phyloP scores from a whole-genome alignment of 495 filamentous ascomycete genomes.

The Lepidopterella palustris region DNA sequence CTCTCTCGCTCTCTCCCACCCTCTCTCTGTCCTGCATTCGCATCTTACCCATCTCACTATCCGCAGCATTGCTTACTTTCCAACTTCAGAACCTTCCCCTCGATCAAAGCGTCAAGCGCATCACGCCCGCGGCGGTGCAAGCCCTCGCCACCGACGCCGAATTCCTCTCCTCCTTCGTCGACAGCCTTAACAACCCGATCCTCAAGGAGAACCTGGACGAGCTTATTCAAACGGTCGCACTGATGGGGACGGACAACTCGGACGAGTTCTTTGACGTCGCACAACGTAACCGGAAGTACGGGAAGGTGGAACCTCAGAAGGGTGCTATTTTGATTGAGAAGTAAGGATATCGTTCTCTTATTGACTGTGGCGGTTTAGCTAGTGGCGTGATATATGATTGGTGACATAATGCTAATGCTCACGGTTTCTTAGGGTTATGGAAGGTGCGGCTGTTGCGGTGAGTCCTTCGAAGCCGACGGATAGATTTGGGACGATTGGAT shows the following conservation, averaged over 20 bases:
- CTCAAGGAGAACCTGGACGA: slow-evolving; percentile 84
- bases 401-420: not conserved
- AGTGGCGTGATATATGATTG: not conserved
- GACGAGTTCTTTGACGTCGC: slow-evolving; percentile 89
- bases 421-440: slow-evolving; percentile 2
- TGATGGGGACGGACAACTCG: slow-evolving; percentile 75
- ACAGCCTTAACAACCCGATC: slow-evolving; percentile 69
- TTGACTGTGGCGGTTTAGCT: not conserved
- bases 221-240: slow-evolving; percentile 77
- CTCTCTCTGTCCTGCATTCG: not conserved
- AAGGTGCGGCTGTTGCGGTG: slow-evolving; percentile 17
- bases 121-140: slow-evolving; percentile 78
- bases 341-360: slow-evolving; percentile 25
- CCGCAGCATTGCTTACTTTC: slow-evolving; percentile 6
- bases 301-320: slow-evolving; percentile 81
- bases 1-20: slow-evolving; percentile 16
- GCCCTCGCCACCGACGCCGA: slow-evolving; percentile 76
- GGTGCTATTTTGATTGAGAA: slow-evolving; percentile 85
- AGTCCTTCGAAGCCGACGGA: slow-evolving; percentile 19
- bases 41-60: not conserved
- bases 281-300: slow-evolving; percentile 83
- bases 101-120: slow-evolving; percentile 67
- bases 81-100: slow-evolving; percentile 69
- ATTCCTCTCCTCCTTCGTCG: slow-evolving; percentile 78
- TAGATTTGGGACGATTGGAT: slow-evolving; percentile 23